phyloP scores from a whole-genome alignment of 257 asterid species.

The Ballota nigra region DNA sequence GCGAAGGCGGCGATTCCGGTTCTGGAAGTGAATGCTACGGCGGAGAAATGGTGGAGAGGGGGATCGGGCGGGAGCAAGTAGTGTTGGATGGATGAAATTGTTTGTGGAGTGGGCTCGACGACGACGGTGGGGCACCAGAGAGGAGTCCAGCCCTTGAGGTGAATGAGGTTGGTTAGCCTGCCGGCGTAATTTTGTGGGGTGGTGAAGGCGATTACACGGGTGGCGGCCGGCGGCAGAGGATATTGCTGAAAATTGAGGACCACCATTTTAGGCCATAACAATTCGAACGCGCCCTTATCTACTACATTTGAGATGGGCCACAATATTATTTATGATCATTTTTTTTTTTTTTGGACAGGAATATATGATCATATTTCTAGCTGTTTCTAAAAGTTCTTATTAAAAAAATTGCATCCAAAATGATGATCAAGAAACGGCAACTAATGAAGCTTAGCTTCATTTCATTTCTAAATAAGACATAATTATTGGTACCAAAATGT shows the following conservation, averaged over 20 bases:
- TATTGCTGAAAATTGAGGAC: constrained; percentile 34
- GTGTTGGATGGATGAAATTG: constrained; percentile 45
- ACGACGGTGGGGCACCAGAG: constrained; percentile 66
- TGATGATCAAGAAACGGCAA: background rate
- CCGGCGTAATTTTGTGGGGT: constrained; percentile 71
- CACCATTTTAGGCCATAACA: constrained; percentile 26
- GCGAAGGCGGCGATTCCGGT: constrained; percentile 62
- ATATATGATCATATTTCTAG: background rate
- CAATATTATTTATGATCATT: background rate
- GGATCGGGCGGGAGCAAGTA: constrained; percentile 33
- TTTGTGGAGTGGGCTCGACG: constrained; percentile 58
- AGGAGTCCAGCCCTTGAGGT: constrained; percentile 54
- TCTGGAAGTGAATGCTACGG: constrained; percentile 80
- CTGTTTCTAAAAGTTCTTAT: background rate
- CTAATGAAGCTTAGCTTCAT: background rate
- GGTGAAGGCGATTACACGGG: constrained; percentile 58
- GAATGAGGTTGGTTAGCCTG: constrained; percentile 49
- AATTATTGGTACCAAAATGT: background rate
- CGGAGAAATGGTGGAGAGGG: constrained; percentile 55
- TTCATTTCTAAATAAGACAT: background rate
- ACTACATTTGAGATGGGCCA: background rate
- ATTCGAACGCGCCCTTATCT: background rate
- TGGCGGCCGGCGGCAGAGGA: constrained; percentile 36
- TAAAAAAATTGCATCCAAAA: background rate
- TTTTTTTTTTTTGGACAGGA: too few relatives aligned